Base-by-base conservation (phyloP, 2,329 filamentous ascomycete species). In the Fusarium miscanthi region DNA sequence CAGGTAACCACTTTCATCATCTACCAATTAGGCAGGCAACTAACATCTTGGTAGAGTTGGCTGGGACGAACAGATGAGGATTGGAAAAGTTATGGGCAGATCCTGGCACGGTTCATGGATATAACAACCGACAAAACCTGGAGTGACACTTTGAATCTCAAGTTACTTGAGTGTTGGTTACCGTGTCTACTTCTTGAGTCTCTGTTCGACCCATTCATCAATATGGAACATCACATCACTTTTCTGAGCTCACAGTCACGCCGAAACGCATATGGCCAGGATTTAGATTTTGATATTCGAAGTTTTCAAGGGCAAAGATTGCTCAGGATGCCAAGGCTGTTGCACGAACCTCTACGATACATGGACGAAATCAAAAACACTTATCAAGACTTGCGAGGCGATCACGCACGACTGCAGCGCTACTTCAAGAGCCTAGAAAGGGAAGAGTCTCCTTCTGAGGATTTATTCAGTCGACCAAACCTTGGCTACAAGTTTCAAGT, bases 1-100 rank as follows among this genome's bases (percentile, higher is more conserved):
- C 79, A 82, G 70, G 80, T 81, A 65, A 35, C 68, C 5, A 37
- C 19, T 3, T 6, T 14, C 17, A 6, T 46, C 8, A 5, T 10
- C 2, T n/a, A 21, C 2, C 21, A 9, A 10, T 8, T 4, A 27
- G 14, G 3, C 19, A 27, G 14, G 3, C 19, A 31, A 9, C n/a
- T 52, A 6, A 52, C 17, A 38, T 27, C n/a, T 14, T 21, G 19
- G 2, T 23, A 78, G 80, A 74, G 76, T 3, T 82, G 81, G 80
- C 73, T 80, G 23, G 74, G 74, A 1, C 59, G 73, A 3, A 59
- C 70, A 4, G 69, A 77, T 13, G 33, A 70, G 4, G 23, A 33
- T 3, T 56, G 40, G 7, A 38, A 38, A n/a, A 43, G 21, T 12
- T 45, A 67, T 23, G 19, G 31, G 1, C 57, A 67, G 16, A 25